Conservation (phyloP, 352 stramenopile species). For the Phytophthora pisi region DNA sequence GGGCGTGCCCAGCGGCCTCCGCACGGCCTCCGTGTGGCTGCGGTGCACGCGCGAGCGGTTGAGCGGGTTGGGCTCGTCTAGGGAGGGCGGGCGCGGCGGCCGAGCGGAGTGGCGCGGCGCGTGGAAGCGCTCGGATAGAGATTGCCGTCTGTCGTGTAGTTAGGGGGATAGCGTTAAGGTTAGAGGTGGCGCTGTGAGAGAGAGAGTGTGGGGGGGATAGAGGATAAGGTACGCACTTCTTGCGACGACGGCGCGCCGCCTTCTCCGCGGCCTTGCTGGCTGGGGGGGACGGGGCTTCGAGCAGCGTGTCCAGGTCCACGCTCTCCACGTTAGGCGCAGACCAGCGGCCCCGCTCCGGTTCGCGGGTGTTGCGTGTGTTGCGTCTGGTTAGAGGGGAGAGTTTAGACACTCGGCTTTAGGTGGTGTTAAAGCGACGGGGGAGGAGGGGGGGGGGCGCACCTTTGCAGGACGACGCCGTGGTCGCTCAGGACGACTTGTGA, state of each 20-base stretch:
- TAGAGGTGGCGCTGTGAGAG: not conserved
- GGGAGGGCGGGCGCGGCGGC: constrained; percentile 26
- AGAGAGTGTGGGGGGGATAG: too few relatives aligned
- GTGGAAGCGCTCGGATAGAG: constrained; percentile 43
- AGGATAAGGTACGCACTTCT: constrained; percentile 49
- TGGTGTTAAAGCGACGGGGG: constrained; percentile 15
- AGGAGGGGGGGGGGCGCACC: constrained; percentile 16
- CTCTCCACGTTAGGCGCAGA: constrained; percentile 72
- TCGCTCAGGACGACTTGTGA: constrained; percentile 73
- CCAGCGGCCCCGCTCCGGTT: constrained; percentile 68
- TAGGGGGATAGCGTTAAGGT: not conserved
- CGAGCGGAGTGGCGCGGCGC: constrained; percentile 15
- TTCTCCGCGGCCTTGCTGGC: constrained; percentile 13
- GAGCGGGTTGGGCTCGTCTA: constrained; percentile 27
- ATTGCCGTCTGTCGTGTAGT: constrained; percentile 30
- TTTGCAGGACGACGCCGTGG: constrained; percentile 46
- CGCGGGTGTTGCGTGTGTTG: constrained; percentile 22
- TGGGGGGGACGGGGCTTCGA: constrained; percentile 73
- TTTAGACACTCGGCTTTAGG: not conserved
- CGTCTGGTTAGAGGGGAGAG: constrained; percentile 9
- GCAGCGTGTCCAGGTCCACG: constrained; percentile 79
- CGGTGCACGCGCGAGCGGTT: constrained; percentile 38
- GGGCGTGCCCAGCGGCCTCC: constrained; percentile 21
- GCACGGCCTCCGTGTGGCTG: constrained; percentile 36
- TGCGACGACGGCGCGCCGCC: constrained; percentile 43